phyloP scores from a whole-genome alignment of 768 basidiomycete species.

The Chalciporus piperatus region DNA sequence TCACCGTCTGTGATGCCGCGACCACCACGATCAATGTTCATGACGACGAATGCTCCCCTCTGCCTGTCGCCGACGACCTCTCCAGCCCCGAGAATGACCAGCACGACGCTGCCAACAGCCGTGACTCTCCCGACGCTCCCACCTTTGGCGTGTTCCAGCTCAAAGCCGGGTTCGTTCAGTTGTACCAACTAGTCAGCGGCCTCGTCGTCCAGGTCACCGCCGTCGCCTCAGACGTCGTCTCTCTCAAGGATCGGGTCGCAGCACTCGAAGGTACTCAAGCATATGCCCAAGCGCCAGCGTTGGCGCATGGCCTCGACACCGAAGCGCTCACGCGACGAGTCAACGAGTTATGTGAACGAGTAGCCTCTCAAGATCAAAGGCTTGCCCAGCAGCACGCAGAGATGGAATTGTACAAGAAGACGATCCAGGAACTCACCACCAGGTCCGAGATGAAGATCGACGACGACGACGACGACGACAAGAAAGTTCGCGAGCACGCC shows the following conservation, averaged over 20 bases:
- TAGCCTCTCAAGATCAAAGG: conserved; percentile 13
- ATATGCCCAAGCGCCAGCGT: not conserved
- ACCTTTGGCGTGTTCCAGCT: conserved; percentile 4
- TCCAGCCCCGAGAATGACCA: not conserved
- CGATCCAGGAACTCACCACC: conserved; percentile 11
- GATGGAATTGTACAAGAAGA: conserved; percentile 1
- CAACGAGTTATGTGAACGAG: conserved; percentile 3
- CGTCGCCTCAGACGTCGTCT: conserved; percentile 12
- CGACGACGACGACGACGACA: conserved; percentile 4
- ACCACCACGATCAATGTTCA: not conserved
- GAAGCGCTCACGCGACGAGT: conserved; percentile 10
- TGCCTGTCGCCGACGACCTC: not conserved
- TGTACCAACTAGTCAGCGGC: conserved; percentile 3
- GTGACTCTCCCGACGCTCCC: not conserved
- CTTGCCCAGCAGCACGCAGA: conserved; percentile 6
- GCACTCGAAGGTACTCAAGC: conserved; percentile 8
- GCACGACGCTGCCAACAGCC: not conserved
- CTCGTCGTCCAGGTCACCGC: conserved; percentile 5
- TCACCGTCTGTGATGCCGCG: not conserved
- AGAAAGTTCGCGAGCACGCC: conserved; percentile 3
- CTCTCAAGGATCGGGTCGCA: conserved; percentile 17
- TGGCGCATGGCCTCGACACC: not conserved
- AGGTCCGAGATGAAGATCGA: conserved; percentile 5
- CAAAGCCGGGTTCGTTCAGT: conserved; percentile 1
- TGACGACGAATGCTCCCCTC: not conserved